Percentiles rank a stretch among this genome's conserved stretches.
These are phyloP conservation scores for Lactifluus volemus DNA, from an alignment of 768 basidiomycete species.

Conservation along the genomic window DNA sequence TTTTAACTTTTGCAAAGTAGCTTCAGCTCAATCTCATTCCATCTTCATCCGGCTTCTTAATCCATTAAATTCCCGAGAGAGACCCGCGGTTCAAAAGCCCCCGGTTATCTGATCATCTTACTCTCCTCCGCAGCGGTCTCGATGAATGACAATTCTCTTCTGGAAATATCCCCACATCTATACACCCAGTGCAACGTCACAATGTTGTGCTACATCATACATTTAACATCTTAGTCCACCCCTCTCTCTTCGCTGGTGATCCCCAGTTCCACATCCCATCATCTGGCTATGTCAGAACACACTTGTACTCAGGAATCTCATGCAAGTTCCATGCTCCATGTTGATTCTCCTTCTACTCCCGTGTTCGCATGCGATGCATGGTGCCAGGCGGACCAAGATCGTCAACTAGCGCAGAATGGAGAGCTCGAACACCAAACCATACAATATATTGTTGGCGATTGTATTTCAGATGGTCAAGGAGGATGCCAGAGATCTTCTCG, in stretches of 20 bases:
- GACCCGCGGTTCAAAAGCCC: not conserved
- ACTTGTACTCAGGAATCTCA: not conserved
- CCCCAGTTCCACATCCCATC: not conserved
- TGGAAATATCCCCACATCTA: not conserved
- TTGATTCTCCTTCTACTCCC: not conserved
- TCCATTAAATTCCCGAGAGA: not conserved
- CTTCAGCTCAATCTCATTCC: too few relatives aligned
- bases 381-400: not conserved
- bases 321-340: too few relatives aligned
- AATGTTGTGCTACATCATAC: not conserved
- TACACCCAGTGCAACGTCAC: not conserved
- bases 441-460: not conserved
- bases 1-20: too few relatives aligned
- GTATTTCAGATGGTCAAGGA: conserved; percentile 7
- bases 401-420: not conserved
- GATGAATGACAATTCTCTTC: not conserved
- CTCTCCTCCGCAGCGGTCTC: not conserved
- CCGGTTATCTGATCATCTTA: not conserved
- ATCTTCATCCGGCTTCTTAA: too few relatives aligned
- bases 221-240: not conserved
- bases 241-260: not conserved
- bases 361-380: not conserved
- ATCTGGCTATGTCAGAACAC: not conserved
- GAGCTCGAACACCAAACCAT: not conserved
- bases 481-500: conserved; percentile 6